Evolutionary conservation across 768 basidiomycete species (phyloP).

Genomic region (Tubosaeta sp.): DNA sequence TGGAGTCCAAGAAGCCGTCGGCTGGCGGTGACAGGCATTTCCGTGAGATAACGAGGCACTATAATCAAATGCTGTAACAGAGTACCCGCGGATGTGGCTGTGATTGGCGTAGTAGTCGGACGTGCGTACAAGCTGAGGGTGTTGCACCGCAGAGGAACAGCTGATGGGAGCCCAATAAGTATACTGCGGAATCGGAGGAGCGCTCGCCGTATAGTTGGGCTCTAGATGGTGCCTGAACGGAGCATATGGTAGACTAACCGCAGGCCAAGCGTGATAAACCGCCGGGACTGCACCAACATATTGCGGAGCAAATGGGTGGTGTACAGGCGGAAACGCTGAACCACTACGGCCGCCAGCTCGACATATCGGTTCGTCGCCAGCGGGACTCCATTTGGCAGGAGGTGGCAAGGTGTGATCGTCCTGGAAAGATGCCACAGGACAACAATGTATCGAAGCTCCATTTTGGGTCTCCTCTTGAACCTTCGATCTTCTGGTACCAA

Average conservation of each 20-base stretch:
- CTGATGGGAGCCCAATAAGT: slow-evolving; percentile 20
- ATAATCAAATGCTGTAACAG: slow-evolving; percentile 55
- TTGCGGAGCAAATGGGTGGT: slow-evolving; percentile 42
- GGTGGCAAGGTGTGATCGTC: slow-evolving; percentile 50
- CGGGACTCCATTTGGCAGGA: slow-evolving; percentile 78
- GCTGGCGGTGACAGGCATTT: slow-evolving; percentile 33
- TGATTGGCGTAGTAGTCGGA: slow-evolving; percentile 44
- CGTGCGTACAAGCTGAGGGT: slow-evolving; percentile 55
- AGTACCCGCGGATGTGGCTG: slow-evolving; percentile 55
- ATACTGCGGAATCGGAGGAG: slow-evolving; percentile 15
- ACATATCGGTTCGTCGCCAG: slow-evolving; percentile 70
- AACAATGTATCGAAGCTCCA: slow-evolving; percentile 1
- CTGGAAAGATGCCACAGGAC: slow-evolving; percentile 8
- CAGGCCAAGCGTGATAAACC: slow-evolving; percentile 29
- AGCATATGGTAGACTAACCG: slow-evolving; percentile 11
- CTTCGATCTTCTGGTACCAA: slow-evolving; percentile 1
- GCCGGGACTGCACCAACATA: slow-evolving; percentile 30
- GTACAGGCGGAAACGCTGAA: slow-evolving; percentile 64
- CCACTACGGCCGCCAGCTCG: slow-evolving; percentile 48
- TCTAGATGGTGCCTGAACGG: slow-evolving; percentile 21
- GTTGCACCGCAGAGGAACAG: slow-evolving; percentile 42
- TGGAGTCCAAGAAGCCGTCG: slow-evolving; percentile 42
- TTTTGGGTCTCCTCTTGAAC: slow-evolving; percentile 1
- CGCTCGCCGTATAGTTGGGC: slow-evolving; percentile 10
- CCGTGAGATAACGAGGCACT: slow-evolving; percentile 42